Percentiles rank a stretch among this genome's conserved stretches.
These are phyloP conservation scores for Leccinum boreale DNA, from an alignment of 768 basidiomycete species.

Conservation along the genomic window DNA sequence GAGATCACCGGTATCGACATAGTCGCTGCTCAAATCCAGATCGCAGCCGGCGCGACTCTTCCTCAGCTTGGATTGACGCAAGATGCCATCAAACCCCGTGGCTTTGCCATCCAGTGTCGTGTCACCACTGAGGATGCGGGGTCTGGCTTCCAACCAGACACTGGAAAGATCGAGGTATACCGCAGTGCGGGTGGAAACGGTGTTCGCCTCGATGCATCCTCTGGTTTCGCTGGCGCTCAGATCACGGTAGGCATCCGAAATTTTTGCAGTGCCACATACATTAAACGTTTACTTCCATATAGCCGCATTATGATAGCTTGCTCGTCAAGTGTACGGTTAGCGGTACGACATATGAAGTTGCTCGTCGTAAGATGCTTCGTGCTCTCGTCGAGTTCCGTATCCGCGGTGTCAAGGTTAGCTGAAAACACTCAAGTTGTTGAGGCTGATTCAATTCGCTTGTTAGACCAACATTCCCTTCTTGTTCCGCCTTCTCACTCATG, in stretches of 20 bases:
- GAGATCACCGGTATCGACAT: slow-evolving; percentile 99
- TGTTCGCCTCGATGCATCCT: slow-evolving; percentile 93
- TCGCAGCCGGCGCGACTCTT: slow-evolving; percentile 96
- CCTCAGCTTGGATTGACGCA: slow-evolving; percentile 94
- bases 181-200: slow-evolving; percentile 98
- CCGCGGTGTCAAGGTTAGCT: slow-evolving; percentile 86
- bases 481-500: slow-evolving; percentile 95
- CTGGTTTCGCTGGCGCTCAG: slow-evolving; percentile 98
- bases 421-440: neutral
- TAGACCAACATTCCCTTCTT: slow-evolving; percentile 99
- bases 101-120: slow-evolving; percentile 98
- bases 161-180: slow-evolving; percentile 99
- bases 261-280: neutral
- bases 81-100: slow-evolving; percentile 92
- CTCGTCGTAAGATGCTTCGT: slow-evolving; percentile 97
- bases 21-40: slow-evolving; percentile 98
- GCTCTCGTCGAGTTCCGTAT: slow-evolving; percentile 99
- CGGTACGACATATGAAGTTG: slow-evolving; percentile 98
- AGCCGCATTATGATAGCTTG: slow-evolving; percentile 98
- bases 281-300: slow-evolving; percentile 1
- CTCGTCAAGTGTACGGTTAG: slow-evolving; percentile 95
- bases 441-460: neutral
- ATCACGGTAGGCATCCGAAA: slow-evolving; percentile 70
- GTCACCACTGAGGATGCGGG: slow-evolving; percentile 97
- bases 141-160: slow-evolving; percentile 94